Evolutionary conservation across 345 rosid species (phyloP).

Genomic region (Turritis glabra): DNA sequence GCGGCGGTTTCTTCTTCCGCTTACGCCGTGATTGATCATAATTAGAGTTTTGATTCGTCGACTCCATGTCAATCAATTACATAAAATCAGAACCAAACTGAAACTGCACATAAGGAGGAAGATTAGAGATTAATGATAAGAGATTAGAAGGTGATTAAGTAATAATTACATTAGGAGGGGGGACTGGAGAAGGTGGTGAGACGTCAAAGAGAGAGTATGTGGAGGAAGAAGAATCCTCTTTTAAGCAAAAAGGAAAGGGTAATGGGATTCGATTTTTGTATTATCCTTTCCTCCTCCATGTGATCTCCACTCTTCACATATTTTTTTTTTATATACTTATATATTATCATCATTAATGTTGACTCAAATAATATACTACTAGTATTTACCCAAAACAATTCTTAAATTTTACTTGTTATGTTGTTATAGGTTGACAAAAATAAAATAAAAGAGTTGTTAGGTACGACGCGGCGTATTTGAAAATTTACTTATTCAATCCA

Average conservation of each 20-base stretch:
- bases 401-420: too few relatives aligned
- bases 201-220: constrained; percentile 20
- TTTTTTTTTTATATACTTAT: not conserved
- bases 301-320: constrained; percentile 30
- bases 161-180: not conserved
- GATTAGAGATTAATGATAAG: not conserved
- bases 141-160: constrained; percentile 17
- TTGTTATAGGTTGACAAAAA: too few relatives aligned
- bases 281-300: constrained; percentile 15
- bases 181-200: constrained; percentile 24
- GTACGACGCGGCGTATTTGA: too few relatives aligned
- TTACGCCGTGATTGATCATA: constrained; percentile 51
- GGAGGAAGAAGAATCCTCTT: constrained; percentile 31
- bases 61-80: constrained; percentile 14
- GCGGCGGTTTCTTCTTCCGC: constrained; percentile 56
- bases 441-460: too few relatives aligned
- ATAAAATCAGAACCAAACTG: not conserved
- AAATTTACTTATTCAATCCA: too few relatives aligned
- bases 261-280: not conserved
- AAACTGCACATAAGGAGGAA: not conserved
- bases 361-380: not conserved
- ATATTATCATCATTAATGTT: constrained; percentile 20
- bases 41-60: constrained; percentile 39
- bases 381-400: too few relatives aligned
- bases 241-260: constrained; percentile 25